These are phyloP conservation scores for Alternaria sp. DNA, from an alignment of 2,329 filamentous ascomycete species.

Conservation along the genomic window DNA sequence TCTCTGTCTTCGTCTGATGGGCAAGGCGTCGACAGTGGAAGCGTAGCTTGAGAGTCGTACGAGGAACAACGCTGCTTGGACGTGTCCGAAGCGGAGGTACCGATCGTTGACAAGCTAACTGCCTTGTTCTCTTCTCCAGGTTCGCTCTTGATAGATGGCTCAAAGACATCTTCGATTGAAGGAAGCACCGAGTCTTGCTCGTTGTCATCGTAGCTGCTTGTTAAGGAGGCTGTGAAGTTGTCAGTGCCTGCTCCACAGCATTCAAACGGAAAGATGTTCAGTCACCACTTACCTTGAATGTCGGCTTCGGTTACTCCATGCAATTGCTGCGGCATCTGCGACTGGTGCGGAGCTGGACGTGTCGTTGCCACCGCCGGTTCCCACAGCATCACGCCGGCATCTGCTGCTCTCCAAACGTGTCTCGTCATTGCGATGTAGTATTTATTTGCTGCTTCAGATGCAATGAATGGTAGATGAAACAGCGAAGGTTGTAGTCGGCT, in stretches of 20 bases:
- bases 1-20: background rate
- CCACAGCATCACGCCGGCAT: constrained; percentile 1
- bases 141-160: background rate
- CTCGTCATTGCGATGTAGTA: background rate
- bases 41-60: background rate
- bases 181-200: background rate
- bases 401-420: background rate
- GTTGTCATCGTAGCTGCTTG: background rate
- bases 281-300: background rate
- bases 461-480: too few relatives aligned
- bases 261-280: background rate
- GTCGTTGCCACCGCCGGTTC: background rate
- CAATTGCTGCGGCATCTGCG: background rate
- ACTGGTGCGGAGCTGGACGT: background rate
- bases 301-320: background rate
- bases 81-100: background rate
- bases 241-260: constrained; percentile 2
- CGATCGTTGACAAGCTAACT: background rate
- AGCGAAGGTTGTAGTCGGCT: background rate
- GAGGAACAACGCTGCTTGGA: background rate
- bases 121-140: background rate
- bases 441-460: background rate
- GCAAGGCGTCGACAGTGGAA: background rate
- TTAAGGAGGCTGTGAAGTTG: background rate
- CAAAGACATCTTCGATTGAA: background rate